Evolutionary conservation across 306 rosid species (phyloP).

Genomic region (Castanopsis chinensis): DNA sequence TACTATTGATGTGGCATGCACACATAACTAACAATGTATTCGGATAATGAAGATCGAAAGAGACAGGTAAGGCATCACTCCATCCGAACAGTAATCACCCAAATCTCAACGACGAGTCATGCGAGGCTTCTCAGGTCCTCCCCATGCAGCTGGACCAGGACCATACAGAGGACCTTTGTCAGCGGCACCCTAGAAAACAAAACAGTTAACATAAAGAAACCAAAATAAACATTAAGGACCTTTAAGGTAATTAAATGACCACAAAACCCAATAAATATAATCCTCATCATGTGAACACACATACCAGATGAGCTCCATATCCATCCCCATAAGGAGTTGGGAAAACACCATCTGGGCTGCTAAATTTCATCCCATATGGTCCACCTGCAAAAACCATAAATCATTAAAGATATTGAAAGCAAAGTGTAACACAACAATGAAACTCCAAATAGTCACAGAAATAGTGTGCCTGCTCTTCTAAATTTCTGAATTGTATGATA

Average conservation of each 20-base stretch:
- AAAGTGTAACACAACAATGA: neutral
- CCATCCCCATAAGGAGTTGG: slow-evolving; percentile 61
- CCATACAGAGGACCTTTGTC: slow-evolving; percentile 65
- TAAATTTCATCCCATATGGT: slow-evolving; percentile 61
- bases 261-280: neutral
- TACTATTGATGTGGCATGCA: slow-evolving; percentile 43
- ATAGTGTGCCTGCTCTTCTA: neutral
- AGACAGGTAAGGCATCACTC: slow-evolving; percentile 25
- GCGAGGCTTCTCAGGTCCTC: slow-evolving; percentile 71
- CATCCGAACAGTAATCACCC: slow-evolving; percentile 28
- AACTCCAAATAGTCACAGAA: neutral
- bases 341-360: slow-evolving; percentile 50
- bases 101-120: slow-evolving; percentile 54
- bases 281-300: slow-evolving; percentile 8
- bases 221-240: neutral
- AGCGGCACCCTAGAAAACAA: slow-evolving; percentile 51
- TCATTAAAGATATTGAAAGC: slow-evolving; percentile 7
- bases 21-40: slow-evolving; percentile 32
- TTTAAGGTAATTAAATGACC: neutral
- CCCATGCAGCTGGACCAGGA: slow-evolving; percentile 56
- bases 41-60: slow-evolving; percentile 28
- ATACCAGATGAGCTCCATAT: slow-evolving; percentile 71
- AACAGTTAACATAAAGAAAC: slow-evolving; percentile 14
- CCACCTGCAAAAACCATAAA: slow-evolving; percentile 52
- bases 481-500: neutral